Evolutionary conservation across 441 rosid species (phyloP).

Genomic region (Flueggea neowawraea): DNA sequence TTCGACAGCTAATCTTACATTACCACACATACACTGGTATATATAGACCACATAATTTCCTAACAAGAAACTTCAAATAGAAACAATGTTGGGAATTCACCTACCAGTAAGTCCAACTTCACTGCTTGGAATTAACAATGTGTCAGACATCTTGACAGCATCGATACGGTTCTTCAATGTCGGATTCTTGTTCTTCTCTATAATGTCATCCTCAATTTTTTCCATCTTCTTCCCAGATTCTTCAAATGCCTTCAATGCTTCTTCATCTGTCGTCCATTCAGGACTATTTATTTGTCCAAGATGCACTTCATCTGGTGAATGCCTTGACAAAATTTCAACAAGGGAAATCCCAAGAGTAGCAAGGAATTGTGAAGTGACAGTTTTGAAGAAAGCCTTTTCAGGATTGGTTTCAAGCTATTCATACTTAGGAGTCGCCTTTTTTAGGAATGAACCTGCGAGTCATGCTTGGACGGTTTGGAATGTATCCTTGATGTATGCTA

Average conservation of each 20-base stretch:
- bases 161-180: slow-evolving; percentile 38
- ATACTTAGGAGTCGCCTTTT: slow-evolving; percentile 41
- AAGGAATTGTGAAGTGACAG: slow-evolving; percentile 55
- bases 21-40: too few species aligned
- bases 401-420: slow-evolving; percentile 42
- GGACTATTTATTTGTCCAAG: too few species aligned
- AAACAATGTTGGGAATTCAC: slow-evolving; percentile 10
- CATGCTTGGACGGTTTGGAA: slow-evolving; percentile 59
- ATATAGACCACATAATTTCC: too few species aligned
- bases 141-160: slow-evolving; percentile 40
- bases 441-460: slow-evolving; percentile 65
- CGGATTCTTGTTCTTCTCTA: slow-evolving; percentile 25
- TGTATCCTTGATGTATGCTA: too few species aligned
- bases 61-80: too few species aligned
- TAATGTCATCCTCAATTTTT: slow-evolving; percentile 30
- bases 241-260: too few species aligned
- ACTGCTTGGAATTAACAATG: slow-evolving; percentile 39
- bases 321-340: slow-evolving; percentile 60
- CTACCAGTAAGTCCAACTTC: slow-evolving; percentile 42
- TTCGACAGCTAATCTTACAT: too few species aligned
- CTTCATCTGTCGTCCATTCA: too few species aligned
- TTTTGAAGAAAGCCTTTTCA: slow-evolving; percentile 43
- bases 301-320: too few species aligned
- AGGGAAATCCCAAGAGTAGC: slow-evolving; percentile 50
- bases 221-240: neutral